phyloP scores from a whole-genome alignment of 805 yeast species.

The Phaffomyces opuntiae region DNA sequence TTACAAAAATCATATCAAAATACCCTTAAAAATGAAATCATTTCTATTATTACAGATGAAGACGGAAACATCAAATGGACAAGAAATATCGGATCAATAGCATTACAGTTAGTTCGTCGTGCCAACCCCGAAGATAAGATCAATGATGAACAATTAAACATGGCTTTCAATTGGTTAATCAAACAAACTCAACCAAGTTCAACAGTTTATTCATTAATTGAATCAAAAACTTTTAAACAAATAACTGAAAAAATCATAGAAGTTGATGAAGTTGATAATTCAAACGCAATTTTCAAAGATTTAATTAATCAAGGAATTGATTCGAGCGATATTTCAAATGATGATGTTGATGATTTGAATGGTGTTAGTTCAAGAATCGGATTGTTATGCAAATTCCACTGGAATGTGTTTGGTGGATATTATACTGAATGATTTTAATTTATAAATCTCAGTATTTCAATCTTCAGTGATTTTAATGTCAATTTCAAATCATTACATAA shows the following conservation, averaged over 20 bases:
- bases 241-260: constrained; percentile 24
- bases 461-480: too few relatives aligned
- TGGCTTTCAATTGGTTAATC: constrained; percentile 71
- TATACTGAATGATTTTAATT: constrained; percentile 26
- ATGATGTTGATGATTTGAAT: constrained; percentile 51
- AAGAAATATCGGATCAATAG: constrained; percentile 63
- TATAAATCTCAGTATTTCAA: too few relatives aligned
- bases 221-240: constrained; percentile 52
- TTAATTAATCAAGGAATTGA: not conserved
- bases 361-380: constrained; percentile 53
- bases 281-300: not conserved
- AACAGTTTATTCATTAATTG: constrained; percentile 70
- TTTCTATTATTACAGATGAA: constrained; percentile 76
- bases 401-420: constrained; percentile 74
- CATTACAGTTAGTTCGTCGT: constrained; percentile 55
- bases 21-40: constrained; percentile 58
- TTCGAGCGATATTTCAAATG: constrained; percentile 12
- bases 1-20: constrained; percentile 31
- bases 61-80: constrained; percentile 91
- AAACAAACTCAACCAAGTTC: constrained; percentile 83
- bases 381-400: constrained; percentile 59
- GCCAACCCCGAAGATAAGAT: constrained; percentile 23
- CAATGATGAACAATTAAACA: constrained; percentile 29
- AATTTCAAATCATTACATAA: too few relatives aligned
- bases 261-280: constrained; percentile 24